phyloP scores from a whole-genome alignment of 495 filamentous ascomycete genomes.

The Lindgomyces ingoldianus region DNA sequence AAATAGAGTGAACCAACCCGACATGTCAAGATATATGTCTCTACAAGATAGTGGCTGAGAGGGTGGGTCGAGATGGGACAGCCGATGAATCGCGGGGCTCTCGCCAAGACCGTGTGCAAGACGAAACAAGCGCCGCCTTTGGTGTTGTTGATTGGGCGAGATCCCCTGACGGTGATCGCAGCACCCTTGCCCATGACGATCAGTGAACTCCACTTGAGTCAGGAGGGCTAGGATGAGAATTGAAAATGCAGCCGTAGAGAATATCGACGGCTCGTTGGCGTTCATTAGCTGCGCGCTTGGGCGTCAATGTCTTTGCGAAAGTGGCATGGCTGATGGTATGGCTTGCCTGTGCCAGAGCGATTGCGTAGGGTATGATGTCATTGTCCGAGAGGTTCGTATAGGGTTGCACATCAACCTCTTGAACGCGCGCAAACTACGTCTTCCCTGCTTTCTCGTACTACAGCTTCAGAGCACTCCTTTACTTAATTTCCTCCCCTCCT shows the following conservation, averaged over 20 bases:
- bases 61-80: neutral
- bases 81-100: neutral
- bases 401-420: conserved; percentile 2
- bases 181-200: too few species aligned
- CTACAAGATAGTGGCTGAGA: neutral
- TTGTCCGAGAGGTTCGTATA: neutral
- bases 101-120: neutral
- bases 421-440: neutral
- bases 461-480: conserved; percentile 7
- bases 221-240: neutral
- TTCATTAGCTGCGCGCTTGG: neutral
- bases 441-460: conserved; percentile 29
- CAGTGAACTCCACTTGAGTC: too few species aligned
- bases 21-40: conserved; percentile 28
- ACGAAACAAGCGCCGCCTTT: neutral
- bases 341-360: conserved; percentile 1
- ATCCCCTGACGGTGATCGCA: conserved; percentile 4
- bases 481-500: conserved; percentile 8
- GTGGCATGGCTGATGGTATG: conserved; percentile 3
- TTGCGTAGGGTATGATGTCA: neutral
- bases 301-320: neutral
- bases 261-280: neutral
- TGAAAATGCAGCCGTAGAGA: neutral
- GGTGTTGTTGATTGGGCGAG: neutral
- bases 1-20: conserved; percentile 46